Conservation (phyloP, 164 flowering plant species). For the Dillenia suffruticosa region DNA sequence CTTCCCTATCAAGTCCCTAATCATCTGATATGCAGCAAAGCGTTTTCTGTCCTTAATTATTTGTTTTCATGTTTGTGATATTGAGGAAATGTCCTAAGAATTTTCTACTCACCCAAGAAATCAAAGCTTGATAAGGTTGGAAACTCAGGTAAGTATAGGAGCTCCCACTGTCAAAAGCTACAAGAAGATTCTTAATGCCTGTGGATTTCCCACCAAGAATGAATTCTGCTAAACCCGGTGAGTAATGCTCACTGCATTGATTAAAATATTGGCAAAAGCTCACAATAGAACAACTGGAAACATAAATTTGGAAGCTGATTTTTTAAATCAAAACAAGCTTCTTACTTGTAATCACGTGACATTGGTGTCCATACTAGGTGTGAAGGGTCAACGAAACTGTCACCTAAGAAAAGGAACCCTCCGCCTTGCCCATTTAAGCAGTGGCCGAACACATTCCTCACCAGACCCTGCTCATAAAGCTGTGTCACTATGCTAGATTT, state of each 20-base stretch:
- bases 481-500: conserved; percentile 67
- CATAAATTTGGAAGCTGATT: neutral
- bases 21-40: conserved; percentile 23
- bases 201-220: conserved; percentile 45
- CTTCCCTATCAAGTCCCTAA: conserved; percentile 33
- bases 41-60: neutral
- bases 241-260: conserved; percentile 55
- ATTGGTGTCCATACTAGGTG: conserved; percentile 69
- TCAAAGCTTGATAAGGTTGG: conserved; percentile 54
- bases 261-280: neutral
- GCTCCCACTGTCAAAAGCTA: conserved; percentile 89
- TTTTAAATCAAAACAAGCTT: neutral
- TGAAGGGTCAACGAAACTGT: conserved; percentile 56
- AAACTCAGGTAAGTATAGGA: conserved; percentile 73
- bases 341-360: conserved; percentile 44
- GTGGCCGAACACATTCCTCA: conserved; percentile 74
- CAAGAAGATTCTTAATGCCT: conserved; percentile 39
- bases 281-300: no score
- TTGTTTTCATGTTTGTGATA: neutral
- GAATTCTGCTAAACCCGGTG: conserved; percentile 72
- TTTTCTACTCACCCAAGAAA: conserved; percentile 43
- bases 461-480: conserved; percentile 53
- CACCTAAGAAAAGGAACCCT: conserved; percentile 85
- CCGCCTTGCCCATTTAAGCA: conserved; percentile 69
- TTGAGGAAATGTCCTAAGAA: neutral